Evolutionary conservation across 2,329 filamentous ascomycete species (phyloP).

Genomic region (Lachnum nothofagi): DNA sequence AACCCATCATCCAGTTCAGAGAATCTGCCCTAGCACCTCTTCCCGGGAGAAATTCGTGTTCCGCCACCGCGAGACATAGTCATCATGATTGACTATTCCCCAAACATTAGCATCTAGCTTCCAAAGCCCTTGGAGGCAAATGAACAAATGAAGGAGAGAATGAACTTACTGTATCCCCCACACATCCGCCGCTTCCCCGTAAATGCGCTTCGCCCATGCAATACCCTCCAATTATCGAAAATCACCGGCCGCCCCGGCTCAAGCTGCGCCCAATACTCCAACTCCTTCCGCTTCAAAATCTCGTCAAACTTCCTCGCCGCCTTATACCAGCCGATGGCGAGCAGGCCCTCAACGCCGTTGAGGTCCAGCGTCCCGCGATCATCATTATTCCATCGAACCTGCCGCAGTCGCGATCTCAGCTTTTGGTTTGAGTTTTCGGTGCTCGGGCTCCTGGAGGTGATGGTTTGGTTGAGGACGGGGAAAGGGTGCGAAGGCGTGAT

Average conservation of each 20-base stretch:
- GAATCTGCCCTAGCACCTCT: conserved; percentile 25
- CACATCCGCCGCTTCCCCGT: conserved; percentile 81
- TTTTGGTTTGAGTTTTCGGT: conserved; percentile 42
- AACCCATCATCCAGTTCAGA: conserved; percentile 12
- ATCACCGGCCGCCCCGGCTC: conserved; percentile 73
- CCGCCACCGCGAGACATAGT: conserved; percentile 71
- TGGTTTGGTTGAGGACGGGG: too few species aligned
- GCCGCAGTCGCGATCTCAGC: conserved; percentile 44
- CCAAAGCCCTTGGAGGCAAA: too few species aligned
- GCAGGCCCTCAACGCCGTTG: not conserved
- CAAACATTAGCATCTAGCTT: conserved; percentile 15
- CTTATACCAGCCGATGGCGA: conserved; percentile 60
- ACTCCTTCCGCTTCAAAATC: conserved; percentile 59
- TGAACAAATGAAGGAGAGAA: not conserved
- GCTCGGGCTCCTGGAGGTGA: too few species aligned
- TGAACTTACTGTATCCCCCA: conserved; percentile 75
- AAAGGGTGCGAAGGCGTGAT: conserved; percentile 67
- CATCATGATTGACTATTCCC: conserved; percentile 66
- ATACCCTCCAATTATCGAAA: conserved; percentile 92
- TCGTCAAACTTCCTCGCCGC: conserved; percentile 71
- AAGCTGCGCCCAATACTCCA: conserved; percentile 77
- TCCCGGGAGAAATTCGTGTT: conserved; percentile 56
- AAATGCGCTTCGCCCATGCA: conserved; percentile 82
- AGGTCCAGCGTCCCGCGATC: conserved; percentile 61
- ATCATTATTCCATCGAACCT: conserved; percentile 89